Conservation (phyloP, 192 early-diverging fungal genomes). For the Haplosporangium gracile region DNA sequence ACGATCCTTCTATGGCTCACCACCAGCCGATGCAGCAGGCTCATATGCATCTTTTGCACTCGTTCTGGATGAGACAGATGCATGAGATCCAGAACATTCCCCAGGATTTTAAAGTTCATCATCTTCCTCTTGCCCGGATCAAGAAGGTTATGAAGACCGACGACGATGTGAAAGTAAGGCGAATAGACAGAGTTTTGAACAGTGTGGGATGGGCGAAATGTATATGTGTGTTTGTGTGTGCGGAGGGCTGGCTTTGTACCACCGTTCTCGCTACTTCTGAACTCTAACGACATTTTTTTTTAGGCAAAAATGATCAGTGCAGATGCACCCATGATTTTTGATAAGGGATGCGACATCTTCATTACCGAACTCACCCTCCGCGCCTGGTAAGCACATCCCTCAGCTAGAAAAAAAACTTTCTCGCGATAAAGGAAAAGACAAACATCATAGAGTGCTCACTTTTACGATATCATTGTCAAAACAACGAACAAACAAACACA, state of each 20-base stretch:
- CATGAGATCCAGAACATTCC: conserved; percentile 71
- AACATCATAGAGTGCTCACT: not conserved
- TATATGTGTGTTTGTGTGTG: not conserved
- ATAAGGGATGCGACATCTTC: conserved; percentile 98
- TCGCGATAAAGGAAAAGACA: not conserved
- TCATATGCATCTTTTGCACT: conserved; percentile 55
- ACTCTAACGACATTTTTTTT: conserved; percentile 16
- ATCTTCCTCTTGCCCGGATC: conserved; percentile 92
- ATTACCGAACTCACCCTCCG: conserved; percentile 90
- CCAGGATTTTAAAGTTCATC: conserved; percentile 92
- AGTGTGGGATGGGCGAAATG: not conserved
- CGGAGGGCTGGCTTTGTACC: not conserved
- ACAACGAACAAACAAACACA: conserved; percentile 20
- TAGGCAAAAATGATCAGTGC: conserved; percentile 71
- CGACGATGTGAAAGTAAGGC: conserved; percentile 90
- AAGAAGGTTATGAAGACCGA: conserved; percentile 99
- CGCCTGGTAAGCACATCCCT: conserved; percentile 70
- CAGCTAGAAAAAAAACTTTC: too few species aligned
- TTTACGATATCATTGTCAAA: not conserved
- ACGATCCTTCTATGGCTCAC: conserved; percentile 41
- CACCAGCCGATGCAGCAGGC: conserved; percentile 56
- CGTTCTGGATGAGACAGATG: conserved; percentile 83
- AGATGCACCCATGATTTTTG: conserved; percentile 92
- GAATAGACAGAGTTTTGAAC: not conserved
- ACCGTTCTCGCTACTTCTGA: not conserved